Conservation (phyloP, 2,329 filamentous ascomycete genomes). For the Phialophora chinensis region DNA sequence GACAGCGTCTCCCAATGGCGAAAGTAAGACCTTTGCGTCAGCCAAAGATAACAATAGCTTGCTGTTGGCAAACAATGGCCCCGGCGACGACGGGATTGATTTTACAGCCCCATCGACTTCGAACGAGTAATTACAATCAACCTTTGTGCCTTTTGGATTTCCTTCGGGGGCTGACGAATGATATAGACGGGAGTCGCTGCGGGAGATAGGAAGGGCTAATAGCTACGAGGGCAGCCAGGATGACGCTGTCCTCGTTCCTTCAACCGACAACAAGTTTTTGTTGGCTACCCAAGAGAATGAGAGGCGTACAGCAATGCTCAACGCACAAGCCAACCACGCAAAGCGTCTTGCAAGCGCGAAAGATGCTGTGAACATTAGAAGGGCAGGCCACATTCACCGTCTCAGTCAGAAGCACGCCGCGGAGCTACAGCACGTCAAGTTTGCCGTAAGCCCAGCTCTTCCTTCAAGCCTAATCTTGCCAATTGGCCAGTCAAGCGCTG, state of each 20-base stretch:
- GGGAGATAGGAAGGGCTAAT: neutral
- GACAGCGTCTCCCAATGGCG: neutral
- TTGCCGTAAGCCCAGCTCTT: conserved; percentile 12
- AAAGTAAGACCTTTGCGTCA: no score
- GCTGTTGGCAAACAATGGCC: conserved; percentile 2
- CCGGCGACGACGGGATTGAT: neutral
- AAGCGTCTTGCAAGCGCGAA: neutral
- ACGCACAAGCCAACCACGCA: conserved; percentile 20
- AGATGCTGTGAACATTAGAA: neutral
- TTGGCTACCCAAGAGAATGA: conserved; percentile 29
- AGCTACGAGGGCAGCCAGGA: neutral
- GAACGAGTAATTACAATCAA: neutral
- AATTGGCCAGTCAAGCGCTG: neutral
- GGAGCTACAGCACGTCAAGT: conserved; percentile 32
- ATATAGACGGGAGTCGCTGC: neutral
- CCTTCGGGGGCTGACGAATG: neutral
- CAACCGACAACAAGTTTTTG: conserved; percentile 25
- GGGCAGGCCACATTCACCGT: conserved; percentile 15
- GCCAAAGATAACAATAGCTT: neutral
- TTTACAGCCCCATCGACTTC: neutral
- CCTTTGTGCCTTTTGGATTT: neutral
- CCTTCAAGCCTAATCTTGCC: neutral
- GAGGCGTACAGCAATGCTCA: conserved; percentile 18
- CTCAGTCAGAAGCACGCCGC: conserved; percentile 27
- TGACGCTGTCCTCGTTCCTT: conserved; percentile 11